Base-by-base conservation (phyloP, 2,329 filamentous ascomycete species). In the Cytospora leucostoma region DNA sequence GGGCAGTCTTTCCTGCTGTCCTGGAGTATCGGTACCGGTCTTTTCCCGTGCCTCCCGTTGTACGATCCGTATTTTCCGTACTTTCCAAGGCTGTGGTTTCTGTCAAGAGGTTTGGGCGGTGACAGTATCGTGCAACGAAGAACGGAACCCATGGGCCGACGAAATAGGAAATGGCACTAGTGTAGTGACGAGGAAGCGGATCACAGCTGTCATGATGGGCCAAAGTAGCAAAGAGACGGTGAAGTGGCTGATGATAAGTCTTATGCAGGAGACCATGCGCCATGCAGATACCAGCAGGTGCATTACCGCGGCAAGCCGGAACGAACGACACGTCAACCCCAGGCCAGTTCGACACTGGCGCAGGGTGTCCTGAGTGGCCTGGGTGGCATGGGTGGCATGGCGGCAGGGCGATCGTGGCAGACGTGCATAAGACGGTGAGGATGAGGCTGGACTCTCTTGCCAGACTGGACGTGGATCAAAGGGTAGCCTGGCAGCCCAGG, bases 341-440 rank as follows among this genome's bases (percentile, higher is more conserved):
- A 57, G 49, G 35, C 61, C 53, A 53, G 49, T 53, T 37, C 27
- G 47, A 47, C 54, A 58, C 56, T 33, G 35, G 51, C 27, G 37
- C 52, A 61, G 55, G 62, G 61, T 51, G 27, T 27, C 27, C 27
- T 27, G 27, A 27, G 27, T 27, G 27, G 27, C 27, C 27, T 27
- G 27, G 27, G 27, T 27, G 27, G 27, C 27, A 27, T 27, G 27
- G 27, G 27, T 27, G 27, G 27, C 27, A 27, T 27, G 27, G 27
- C 27, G 60, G 57, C 61, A 54, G 37, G 64, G 61, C 61, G 57
- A 61, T 61, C 54, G 54, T 66, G 61, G 64, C 61, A 60, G 50
- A 60, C 61, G 40, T 56, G 58, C 61, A 66, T 58, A 61, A 60
- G 62, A 59, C 64, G 64, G 64, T 66, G 64, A 64, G 64, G 52